Conservation (phyloP, 1,284 basidiomycete species). For the Grifola frondosa region DNA sequence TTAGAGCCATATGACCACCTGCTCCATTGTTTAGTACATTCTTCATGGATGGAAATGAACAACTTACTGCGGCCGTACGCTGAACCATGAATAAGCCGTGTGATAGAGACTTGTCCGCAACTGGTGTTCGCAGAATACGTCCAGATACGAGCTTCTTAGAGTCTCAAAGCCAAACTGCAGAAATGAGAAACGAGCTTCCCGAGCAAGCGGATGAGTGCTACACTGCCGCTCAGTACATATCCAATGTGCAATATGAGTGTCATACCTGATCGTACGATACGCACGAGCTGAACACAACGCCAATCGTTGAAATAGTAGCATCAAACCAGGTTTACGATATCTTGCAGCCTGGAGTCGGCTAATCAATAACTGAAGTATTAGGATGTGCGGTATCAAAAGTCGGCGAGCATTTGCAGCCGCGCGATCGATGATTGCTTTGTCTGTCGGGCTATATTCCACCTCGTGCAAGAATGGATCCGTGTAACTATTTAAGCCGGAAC, state of each 20-base stretch:
- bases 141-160: slow-evolving; percentile 84
- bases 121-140: slow-evolving; percentile 79
- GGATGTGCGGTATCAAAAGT: slow-evolving; percentile 79
- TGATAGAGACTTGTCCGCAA: slow-evolving; percentile 79
- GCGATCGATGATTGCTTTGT: slow-evolving; percentile 82
- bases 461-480: slow-evolving; percentile 86
- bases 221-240: slow-evolving; percentile 2
- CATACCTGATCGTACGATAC: slow-evolving; percentile 72
- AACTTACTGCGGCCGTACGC: slow-evolving; percentile 81
- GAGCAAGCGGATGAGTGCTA: slow-evolving; percentile 89
- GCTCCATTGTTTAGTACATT: not conserved
- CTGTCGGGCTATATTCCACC: slow-evolving; percentile 88
- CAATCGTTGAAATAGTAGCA: slow-evolving; percentile 83
- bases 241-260: not conserved
- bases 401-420: slow-evolving; percentile 71
- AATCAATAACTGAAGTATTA: slow-evolving; percentile 88
- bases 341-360: slow-evolving; percentile 93
- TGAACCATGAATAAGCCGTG: slow-evolving; percentile 90
- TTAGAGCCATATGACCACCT: slow-evolving; percentile 96
- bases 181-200: slow-evolving; percentile 88
- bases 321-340: slow-evolving; percentile 83
- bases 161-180: slow-evolving; percentile 93
- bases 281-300: slow-evolving; percentile 77
- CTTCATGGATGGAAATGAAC: not conserved
- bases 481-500: slow-evolving; percentile 52